These are phyloP conservation scores for Ganoderma meredithae DNA, from an alignment of 1,284 basidiomycete species.

Conservation along the genomic window DNA sequence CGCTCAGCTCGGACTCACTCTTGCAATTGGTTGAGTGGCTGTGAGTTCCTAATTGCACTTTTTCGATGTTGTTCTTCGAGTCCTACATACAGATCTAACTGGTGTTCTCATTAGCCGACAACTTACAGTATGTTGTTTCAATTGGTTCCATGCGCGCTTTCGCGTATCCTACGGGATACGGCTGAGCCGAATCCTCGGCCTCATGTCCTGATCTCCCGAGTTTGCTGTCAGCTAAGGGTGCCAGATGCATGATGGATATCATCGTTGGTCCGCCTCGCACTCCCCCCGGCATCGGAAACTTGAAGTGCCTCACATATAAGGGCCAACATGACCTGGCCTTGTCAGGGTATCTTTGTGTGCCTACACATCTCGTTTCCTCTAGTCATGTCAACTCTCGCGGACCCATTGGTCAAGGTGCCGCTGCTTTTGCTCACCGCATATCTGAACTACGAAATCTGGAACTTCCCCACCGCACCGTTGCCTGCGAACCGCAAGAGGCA, in stretches of 20 bases:
- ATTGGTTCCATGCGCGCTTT: background rate
- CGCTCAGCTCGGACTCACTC: background rate
- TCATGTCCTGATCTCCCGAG: background rate
- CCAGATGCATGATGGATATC: background rate
- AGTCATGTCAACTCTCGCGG: background rate
- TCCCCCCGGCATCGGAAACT: background rate
- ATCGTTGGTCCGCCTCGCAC: background rate
- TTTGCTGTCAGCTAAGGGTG: background rate
- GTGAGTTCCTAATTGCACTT: background rate
- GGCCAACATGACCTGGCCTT: background rate
- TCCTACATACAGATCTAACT: background rate
- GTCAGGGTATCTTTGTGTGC: background rate
- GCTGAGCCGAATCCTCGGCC: background rate
- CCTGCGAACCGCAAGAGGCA: conserved; percentile 5
- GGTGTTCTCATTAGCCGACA: background rate
- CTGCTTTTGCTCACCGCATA: background rate
- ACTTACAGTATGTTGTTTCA: background rate
- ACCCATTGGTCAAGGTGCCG: conserved; percentile 12
- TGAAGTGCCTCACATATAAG: background rate
- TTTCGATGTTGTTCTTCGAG: background rate
- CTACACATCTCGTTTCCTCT: background rate
- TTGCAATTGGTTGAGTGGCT: background rate
- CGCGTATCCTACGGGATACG: background rate
- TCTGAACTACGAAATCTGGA: conserved; percentile 5
- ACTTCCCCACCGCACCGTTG: background rate